phyloP scores from a whole-genome alignment of 169 alveolate genomes.

The Sarcocystis neurona region DNA sequence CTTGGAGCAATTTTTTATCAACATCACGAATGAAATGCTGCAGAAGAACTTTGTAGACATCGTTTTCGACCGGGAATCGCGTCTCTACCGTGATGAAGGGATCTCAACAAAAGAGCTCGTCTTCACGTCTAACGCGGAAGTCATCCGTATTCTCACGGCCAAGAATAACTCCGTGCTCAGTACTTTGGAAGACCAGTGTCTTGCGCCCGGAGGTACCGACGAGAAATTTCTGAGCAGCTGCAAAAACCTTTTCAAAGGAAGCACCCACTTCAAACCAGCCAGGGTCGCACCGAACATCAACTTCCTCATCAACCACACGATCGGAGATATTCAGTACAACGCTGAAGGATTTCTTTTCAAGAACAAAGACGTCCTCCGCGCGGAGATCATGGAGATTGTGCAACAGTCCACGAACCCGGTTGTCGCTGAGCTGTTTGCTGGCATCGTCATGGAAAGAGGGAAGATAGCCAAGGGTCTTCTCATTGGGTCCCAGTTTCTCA shows the following conservation, averaged over 20 bases:
- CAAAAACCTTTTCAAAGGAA: conserved; percentile 62
- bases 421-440: conserved; percentile 80
- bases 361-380: conserved; percentile 88
- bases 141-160: conserved; percentile 67
- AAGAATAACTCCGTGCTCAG: conserved; percentile 79
- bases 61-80: conserved; percentile 66
- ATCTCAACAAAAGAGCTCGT: conserved; percentile 62
- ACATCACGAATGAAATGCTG: conserved; percentile 97
- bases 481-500: conserved; percentile 89
- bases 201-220: conserved; percentile 91
- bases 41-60: conserved; percentile 90
- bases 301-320: conserved; percentile 86
- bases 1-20: conserved; percentile 97
- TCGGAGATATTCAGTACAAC: conserved; percentile 88
- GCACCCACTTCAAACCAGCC: conserved; percentile 71
- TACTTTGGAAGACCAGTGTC: conserved; percentile 88
- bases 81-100: conserved; percentile 65
- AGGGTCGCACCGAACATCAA: conserved; percentile 85
- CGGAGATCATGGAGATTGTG: conserved; percentile 85
- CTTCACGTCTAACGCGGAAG: conserved; percentile 63
- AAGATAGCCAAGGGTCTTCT: conserved; percentile 90
- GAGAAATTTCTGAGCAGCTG: conserved; percentile 83
- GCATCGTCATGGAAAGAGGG: conserved; percentile 84
- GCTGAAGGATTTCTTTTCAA: conserved; percentile 85
- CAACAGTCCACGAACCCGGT: conserved; percentile 78